Conservation (phyloP, 805 yeast genomes). For the Candida methanosorbosa region DNA sequence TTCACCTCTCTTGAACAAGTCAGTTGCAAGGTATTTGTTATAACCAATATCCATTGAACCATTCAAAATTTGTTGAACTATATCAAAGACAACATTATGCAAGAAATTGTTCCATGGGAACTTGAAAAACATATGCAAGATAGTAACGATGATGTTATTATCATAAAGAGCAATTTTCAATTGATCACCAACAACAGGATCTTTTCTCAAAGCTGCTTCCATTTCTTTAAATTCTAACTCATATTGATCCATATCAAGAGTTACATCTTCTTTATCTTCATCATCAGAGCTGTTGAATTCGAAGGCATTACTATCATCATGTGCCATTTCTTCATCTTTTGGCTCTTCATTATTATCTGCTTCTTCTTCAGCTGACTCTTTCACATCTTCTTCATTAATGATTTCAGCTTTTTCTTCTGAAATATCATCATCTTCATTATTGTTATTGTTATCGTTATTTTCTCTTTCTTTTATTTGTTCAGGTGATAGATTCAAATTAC, state of each 20-base stretch:
- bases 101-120: constrained; percentile 97
- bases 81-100: constrained; percentile 95
- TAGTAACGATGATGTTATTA: constrained; percentile 54
- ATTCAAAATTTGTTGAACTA: constrained; percentile 88
- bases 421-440: constrained; percentile 4
- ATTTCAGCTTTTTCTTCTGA: constrained; percentile 1
- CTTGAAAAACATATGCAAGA: constrained; percentile 66
- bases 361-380: constrained; percentile 4
- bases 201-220: constrained; percentile 31
- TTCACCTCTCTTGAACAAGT: constrained; percentile 57
- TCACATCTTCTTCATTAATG: constrained; percentile 2
- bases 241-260: constrained; percentile 14
- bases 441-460: constrained; percentile 15
- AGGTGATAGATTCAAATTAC: constrained; percentile 19
- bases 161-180: constrained; percentile 79
- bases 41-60: constrained; percentile 82
- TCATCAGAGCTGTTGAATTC: constrained; percentile 4
- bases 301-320: constrained; percentile 2
- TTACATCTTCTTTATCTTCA: constrained; percentile 9
- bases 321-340: constrained; percentile 4
- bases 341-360: constrained; percentile 15
- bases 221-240: constrained; percentile 12
- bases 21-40: constrained; percentile 67
- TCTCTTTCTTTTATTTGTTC: constrained; percentile 3
- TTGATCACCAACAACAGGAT: constrained; percentile 79